Evolutionary conservation across 2,329 filamentous ascomycete genomes (phyloP).

Genomic region (Claviceps monticola): DNA sequence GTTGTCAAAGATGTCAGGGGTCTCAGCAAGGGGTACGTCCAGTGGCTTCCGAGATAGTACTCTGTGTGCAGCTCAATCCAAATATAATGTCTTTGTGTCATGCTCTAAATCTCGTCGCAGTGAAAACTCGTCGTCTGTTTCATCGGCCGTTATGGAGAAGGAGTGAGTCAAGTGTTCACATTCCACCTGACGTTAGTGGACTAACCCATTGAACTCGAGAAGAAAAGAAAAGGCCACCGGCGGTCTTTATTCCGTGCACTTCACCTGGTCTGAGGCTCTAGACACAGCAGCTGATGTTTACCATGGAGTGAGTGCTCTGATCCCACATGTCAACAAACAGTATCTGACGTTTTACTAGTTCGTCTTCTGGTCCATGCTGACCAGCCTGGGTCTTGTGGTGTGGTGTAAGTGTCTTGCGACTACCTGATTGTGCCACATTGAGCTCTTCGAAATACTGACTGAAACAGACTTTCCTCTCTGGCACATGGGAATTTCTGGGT

Average conservation of each 20-base stretch:
- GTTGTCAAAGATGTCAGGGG: constrained; percentile 81
- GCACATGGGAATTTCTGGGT: constrained; percentile 98
- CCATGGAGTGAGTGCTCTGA: constrained; percentile 55
- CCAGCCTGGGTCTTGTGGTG: constrained; percentile 73
- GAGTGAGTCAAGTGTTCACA: constrained; percentile 41
- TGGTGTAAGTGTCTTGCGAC: constrained; percentile 58
- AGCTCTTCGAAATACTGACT: background rate
- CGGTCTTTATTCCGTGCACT: constrained; percentile 55
- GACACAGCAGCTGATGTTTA: constrained; percentile 83
- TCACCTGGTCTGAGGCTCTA: constrained; percentile 60
- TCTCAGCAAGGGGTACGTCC: constrained; percentile 94
- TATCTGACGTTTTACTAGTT: constrained; percentile 40
- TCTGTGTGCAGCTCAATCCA: constrained; percentile 21
- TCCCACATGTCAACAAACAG: background rate
- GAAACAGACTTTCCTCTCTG: constrained; percentile 77
- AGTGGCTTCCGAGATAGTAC: constrained; percentile 78
- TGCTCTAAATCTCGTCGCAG: constrained; percentile 32
- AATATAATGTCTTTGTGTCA: constrained; percentile 5
- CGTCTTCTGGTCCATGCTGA: constrained; percentile 90
- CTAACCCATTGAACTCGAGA: constrained; percentile 6
- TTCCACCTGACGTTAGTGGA: background rate
- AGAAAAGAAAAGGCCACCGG: constrained; percentile 65
- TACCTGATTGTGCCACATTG: background rate
- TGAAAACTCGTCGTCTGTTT: constrained; percentile 31
- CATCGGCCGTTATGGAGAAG: constrained; percentile 48